Percentiles rank a stretch among this genome's conserved stretches.
Evolutionary conservation across 148 eudicot species (phyloP).

Genomic region (Rhododendron mucronatum): DNA sequence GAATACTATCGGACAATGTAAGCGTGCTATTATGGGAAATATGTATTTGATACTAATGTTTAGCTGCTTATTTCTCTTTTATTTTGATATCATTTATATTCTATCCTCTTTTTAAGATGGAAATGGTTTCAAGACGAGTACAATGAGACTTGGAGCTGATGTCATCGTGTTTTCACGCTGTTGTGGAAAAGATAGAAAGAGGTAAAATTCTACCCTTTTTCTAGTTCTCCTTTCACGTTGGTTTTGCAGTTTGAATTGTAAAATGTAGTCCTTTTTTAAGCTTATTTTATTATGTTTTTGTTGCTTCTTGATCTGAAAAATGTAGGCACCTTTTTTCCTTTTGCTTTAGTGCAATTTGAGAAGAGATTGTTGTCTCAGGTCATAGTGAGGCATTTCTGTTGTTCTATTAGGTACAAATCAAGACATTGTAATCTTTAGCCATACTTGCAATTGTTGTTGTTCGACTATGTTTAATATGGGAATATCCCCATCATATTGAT

Average conservation of each 20-base stretch:
- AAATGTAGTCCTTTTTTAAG: neutral
- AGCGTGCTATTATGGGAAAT: constrained; percentile 12
- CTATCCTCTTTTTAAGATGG: constrained; percentile 49
- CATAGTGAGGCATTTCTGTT: neutral
- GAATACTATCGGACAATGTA: constrained; percentile 90
- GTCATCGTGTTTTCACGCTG: constrained; percentile 90
- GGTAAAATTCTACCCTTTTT: constrained; percentile 30
- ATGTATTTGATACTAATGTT: neutral
- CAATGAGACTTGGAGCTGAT: constrained; percentile 99
- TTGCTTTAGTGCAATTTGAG: neutral
- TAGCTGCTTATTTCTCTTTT: neutral
- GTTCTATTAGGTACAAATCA: neutral
- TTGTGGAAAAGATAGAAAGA: constrained; percentile 51
- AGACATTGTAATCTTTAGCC: neutral
- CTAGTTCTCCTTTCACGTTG: neutral
- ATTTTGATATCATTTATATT: neutral
- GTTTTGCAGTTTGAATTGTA: neutral
- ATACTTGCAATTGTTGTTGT: neutral
- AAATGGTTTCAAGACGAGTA: constrained; percentile 97
- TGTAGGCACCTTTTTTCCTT: neutral
- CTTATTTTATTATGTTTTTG: neutral
- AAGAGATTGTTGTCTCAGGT: neutral
- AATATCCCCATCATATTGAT: neutral
- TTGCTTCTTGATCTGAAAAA: neutral
- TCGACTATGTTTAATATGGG: neutral